Evolutionary conservation across 768 basidiomycete genomes (phyloP).

Genomic region (Mycena polygramma): DNA sequence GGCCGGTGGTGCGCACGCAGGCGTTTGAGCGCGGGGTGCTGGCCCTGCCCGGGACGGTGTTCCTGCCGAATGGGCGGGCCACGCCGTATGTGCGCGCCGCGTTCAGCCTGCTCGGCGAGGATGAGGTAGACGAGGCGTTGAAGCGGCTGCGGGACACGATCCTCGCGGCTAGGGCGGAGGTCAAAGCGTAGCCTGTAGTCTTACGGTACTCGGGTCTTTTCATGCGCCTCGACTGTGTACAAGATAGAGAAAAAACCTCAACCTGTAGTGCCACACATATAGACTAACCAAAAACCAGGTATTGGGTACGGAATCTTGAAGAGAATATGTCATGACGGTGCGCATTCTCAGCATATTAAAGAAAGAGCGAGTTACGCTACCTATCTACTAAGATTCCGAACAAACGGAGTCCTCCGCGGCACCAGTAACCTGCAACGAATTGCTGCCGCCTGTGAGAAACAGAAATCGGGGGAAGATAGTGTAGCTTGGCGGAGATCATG

Average conservation of each 20-base stretch:
- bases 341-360: too few relatives aligned
- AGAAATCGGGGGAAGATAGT: too few relatives aligned
- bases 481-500: neutral
- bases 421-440: neutral
- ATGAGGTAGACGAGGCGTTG: slow-evolving; percentile 82
- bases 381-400: too few relatives aligned
- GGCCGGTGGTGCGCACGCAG: slow-evolving; percentile 75
- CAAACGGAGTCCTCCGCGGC: neutral
- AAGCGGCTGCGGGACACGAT: slow-evolving; percentile 64
- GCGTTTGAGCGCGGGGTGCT: slow-evolving; percentile 88
- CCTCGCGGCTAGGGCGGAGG: slow-evolving; percentile 44
- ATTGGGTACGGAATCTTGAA: too few relatives aligned
- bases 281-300: too few relatives aligned
- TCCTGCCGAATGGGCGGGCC: slow-evolving; percentile 78
- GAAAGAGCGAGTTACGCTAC: too few relatives aligned
- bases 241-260: too few relatives aligned
- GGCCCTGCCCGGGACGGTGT: slow-evolving; percentile 89
- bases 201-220: too few relatives aligned
- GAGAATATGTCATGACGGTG: too few relatives aligned
- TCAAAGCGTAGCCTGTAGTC: neutral
- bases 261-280: too few relatives aligned
- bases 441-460: neutral
- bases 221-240: too few relatives aligned
- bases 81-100: slow-evolving; percentile 85
- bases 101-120: slow-evolving; percentile 77